Evolutionary conservation across 2,329 filamentous ascomycete genomes (phyloP).

Genomic region (Exophiala spinifera): DNA sequence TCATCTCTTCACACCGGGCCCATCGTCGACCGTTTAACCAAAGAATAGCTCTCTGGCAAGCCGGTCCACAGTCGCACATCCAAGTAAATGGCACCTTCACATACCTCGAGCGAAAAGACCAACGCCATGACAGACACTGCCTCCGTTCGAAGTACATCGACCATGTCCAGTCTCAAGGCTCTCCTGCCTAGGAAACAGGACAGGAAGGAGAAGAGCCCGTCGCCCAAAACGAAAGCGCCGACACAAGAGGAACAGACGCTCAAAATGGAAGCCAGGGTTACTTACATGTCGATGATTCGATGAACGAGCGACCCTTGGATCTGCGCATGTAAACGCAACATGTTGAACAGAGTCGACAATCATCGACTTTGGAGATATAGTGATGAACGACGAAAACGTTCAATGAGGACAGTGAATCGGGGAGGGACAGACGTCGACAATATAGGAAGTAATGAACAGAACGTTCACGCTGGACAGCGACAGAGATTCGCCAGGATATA

Average conservation of each 20-base stretch:
- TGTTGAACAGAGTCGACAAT: too few relatives aligned
- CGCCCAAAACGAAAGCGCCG: background rate
- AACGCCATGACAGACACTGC: slow-evolving; percentile 18
- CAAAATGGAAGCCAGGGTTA: slow-evolving; percentile 16
- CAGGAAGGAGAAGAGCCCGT: slow-evolving; percentile 7
- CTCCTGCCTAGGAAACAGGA: slow-evolving; percentile 17
- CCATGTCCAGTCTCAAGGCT: slow-evolving; percentile 27
- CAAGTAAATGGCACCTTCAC: slow-evolving; percentile 6
- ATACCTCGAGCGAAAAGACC: slow-evolving; percentile 10
- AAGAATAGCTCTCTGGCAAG: too few relatives aligned
- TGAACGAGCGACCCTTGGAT: background rate
- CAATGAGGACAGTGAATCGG: too few relatives aligned
- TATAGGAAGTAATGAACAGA: too few relatives aligned
- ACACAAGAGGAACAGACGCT: slow-evolving; percentile 14
- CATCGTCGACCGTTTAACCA: too few relatives aligned
- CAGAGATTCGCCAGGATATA: too few relatives aligned
- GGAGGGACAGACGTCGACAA: too few relatives aligned
- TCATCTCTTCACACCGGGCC: too few relatives aligned
- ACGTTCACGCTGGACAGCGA: too few relatives aligned
- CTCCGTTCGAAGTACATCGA: slow-evolving; percentile 26
- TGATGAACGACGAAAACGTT: too few relatives aligned
- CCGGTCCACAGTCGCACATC: background rate
- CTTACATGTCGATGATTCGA: slow-evolving; percentile 22
- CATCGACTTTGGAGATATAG: too few relatives aligned
- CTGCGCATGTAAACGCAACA: background rate